These are phyloP conservation scores for Euphorbia neoarborescens DNA, from an alignment of 441 rosid genomes.

Conservation along the genomic window DNA sequence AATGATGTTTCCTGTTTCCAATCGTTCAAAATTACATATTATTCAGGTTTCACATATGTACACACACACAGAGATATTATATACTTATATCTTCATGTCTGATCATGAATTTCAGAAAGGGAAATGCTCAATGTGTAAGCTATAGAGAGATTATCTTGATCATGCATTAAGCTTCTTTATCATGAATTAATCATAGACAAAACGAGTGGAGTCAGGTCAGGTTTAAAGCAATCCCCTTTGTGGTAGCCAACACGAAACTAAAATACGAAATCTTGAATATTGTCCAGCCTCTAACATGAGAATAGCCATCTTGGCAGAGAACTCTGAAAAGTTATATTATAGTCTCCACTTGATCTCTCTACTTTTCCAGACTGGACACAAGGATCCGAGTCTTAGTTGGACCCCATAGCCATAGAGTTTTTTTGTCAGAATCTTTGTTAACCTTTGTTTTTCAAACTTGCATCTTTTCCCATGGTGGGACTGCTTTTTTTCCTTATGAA, in stretches of 20 bases:
- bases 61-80: too few species aligned
- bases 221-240: conserved; percentile 13
- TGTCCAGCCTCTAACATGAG: conserved; percentile 22
- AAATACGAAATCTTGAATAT: conserved; percentile 17
- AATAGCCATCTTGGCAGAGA: conserved; percentile 17
- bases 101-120: conserved; percentile 5
- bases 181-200: neutral
- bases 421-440: conserved; percentile 19
- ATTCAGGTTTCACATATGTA: too few species aligned
- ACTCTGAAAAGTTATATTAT: conserved; percentile 19
- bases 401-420: conserved; percentile 13
- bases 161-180: conserved; percentile 18
- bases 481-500: conserved; percentile 10
- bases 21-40: neutral
- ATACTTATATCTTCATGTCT: neutral
- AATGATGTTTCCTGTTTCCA: neutral
- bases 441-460: conserved; percentile 7
- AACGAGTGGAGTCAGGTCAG: conserved; percentile 21
- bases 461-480: conserved; percentile 20
- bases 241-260: conserved; percentile 23
- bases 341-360: conserved; percentile 24
- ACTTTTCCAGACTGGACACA: conserved; percentile 18
- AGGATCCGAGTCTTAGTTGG: conserved; percentile 16
- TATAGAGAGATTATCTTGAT: conserved; percentile 6
- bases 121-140: conserved; percentile 4